phyloP scores from a whole-genome alignment of 352 stramenopile genomes.

The Lagenidium sp. region DNA sequence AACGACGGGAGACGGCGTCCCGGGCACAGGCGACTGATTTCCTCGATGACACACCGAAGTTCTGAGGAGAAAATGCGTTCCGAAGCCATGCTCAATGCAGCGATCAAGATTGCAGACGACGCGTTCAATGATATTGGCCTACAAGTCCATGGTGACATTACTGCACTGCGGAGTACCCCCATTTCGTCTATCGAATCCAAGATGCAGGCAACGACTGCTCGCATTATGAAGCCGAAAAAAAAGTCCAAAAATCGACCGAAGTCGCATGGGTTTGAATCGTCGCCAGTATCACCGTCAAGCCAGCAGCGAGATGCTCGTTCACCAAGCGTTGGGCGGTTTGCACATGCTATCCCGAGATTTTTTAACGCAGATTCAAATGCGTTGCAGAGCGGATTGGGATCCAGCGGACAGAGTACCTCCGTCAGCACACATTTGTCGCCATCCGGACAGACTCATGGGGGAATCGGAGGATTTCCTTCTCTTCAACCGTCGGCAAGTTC shows the following conservation, averaged over 20 bases:
- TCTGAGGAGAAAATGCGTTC: too few relatives aligned
- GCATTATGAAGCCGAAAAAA: constrained; percentile 16
- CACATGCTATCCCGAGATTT: constrained; percentile 19
- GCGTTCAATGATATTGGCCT: too few relatives aligned
- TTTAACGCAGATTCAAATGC: too few relatives aligned
- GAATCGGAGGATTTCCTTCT: too few relatives aligned
- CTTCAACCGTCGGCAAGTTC: neutral
- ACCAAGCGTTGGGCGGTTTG: constrained; percentile 14
- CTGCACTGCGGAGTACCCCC: too few relatives aligned
- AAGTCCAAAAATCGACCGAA: constrained; percentile 9
- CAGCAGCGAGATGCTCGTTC: constrained; percentile 5
- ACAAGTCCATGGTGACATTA: too few relatives aligned
- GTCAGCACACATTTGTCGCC: constrained; percentile 2
- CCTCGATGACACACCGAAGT: too few relatives aligned
- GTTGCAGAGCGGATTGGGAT: too few relatives aligned
- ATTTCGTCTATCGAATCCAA: too few relatives aligned
- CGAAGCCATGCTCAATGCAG: neutral
- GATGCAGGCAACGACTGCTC: constrained; percentile 7
- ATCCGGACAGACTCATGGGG: neutral
- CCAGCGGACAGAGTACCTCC: constrained; percentile 1
- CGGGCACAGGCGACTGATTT: too few relatives aligned
- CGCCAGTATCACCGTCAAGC: constrained; percentile 4
- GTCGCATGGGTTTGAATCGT: neutral
- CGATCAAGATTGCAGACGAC: neutral
- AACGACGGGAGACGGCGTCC: too few relatives aligned